Conservation (phyloP, 2,329 filamentous ascomycete species). For the Dactylellina sp. region DNA sequence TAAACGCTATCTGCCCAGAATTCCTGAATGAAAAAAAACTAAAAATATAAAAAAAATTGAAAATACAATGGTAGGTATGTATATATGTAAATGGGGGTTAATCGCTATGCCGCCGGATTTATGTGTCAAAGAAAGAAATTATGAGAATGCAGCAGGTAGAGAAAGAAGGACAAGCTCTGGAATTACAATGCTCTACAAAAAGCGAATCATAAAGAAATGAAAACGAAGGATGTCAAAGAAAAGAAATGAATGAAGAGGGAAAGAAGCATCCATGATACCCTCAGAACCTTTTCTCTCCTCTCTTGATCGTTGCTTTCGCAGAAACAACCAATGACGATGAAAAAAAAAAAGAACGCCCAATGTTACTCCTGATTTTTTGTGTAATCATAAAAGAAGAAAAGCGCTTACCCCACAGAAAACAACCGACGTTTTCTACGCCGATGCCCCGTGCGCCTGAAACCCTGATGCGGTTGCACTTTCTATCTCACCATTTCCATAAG, state of each 20-base stretch:
- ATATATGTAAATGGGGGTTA: too few relatives aligned
- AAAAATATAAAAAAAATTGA: too few relatives aligned
- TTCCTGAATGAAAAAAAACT: too few relatives aligned
- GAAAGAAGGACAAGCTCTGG: slow-evolving; percentile 4
- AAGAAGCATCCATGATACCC: slow-evolving; percentile 6
- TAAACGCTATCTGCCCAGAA: too few relatives aligned
- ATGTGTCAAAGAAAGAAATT: neutral
- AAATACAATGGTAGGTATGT: too few relatives aligned
- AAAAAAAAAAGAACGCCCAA: slow-evolving; percentile 1
- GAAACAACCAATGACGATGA: slow-evolving; percentile 4
- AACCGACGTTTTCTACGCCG: slow-evolving; percentile 39
- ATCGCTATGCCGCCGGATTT: slow-evolving; percentile 5
- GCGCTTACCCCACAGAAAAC: slow-evolving; percentile 38
- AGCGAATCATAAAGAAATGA: slow-evolving; percentile 1
- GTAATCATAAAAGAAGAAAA: too few relatives aligned
- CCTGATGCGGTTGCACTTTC: slow-evolving; percentile 23
- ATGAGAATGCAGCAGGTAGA: neutral
- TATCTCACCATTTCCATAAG: slow-evolving; percentile 1
- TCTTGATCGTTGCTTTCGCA: neutral
- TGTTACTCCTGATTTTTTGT: too few relatives aligned
- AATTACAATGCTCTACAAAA: slow-evolving; percentile 43
- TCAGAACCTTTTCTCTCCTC: neutral
- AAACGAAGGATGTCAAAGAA: slow-evolving; percentile 4
- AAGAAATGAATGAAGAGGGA: slow-evolving; percentile 13
- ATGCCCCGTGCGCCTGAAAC: slow-evolving; percentile 33